Percentiles rank a stretch among this genome's conserved stretches.
These are phyloP conservation scores for Hypoxylon sp. DNA, from an alignment of 2,329 filamentous ascomycete genomes.

Conservation along the genomic window DNA sequence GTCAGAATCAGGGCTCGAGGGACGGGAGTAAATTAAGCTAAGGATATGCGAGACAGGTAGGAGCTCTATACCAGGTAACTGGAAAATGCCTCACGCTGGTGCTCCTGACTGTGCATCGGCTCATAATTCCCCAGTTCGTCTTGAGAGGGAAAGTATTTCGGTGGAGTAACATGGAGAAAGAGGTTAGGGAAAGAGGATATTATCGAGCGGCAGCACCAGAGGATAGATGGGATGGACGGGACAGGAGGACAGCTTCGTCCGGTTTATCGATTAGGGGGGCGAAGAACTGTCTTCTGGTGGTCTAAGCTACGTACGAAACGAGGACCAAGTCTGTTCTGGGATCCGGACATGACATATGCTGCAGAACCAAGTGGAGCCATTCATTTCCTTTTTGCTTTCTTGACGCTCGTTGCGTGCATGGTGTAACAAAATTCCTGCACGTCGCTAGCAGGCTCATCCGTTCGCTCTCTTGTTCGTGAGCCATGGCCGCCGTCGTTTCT, in stretches of 20 bases:
- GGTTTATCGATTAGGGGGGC: background rate
- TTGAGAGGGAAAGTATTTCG: background rate
- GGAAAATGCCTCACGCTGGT: conserved; percentile 1
- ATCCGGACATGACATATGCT: conserved; percentile 3
- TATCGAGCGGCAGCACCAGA: background rate
- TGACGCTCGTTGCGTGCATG: conserved; percentile 4
- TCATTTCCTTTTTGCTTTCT: conserved; percentile 4
- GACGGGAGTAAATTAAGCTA: background rate
- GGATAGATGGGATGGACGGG: background rate
- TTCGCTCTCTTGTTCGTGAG: background rate
- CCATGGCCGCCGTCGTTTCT: background rate
- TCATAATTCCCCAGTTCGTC: background rate
- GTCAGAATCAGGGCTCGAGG: conserved; percentile 11
- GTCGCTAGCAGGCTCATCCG: background rate
- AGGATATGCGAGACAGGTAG: background rate
- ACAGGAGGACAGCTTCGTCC: background rate
- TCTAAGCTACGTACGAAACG: conserved; percentile 4
- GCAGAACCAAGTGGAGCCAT: conserved; percentile 7
- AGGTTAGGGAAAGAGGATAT: background rate
- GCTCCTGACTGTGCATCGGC: background rate
- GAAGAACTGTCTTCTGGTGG: background rate
- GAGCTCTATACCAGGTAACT: conserved; percentile 2
- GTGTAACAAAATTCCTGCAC: background rate
- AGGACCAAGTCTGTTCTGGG: background rate
- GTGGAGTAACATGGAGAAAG: conserved; percentile 4